A percentile compares a stretch with the other conserved stretches of the same genome.
Evolutionary conservation across 2,329 filamentous ascomycete species (phyloP).

Genomic region (Paramyrothecium roridum): DNA sequence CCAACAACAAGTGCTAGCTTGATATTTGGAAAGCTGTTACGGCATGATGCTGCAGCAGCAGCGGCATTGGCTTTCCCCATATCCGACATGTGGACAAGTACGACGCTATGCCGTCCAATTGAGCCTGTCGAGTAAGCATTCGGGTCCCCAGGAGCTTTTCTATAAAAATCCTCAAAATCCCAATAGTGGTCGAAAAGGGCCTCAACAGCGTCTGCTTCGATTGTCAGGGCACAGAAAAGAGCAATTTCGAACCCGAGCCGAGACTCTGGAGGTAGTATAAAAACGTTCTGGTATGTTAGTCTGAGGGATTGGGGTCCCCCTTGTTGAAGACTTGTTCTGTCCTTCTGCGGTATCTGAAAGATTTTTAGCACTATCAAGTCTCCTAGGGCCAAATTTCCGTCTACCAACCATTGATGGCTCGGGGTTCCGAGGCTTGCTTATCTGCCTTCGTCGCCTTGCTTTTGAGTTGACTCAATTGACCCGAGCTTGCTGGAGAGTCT

Average conservation of each 20-base stretch:
- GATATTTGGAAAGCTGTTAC: constrained; percentile 13
- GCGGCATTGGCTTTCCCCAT: constrained; percentile 26
- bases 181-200: constrained; percentile 21
- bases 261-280: too few species aligned
- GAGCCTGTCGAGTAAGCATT: constrained; percentile 26
- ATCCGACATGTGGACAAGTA: constrained; percentile 21
- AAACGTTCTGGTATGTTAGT: too few species aligned
- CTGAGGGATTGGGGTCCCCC: too few species aligned
- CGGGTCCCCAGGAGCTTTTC: constrained; percentile 17
- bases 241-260: constrained; percentile 20
- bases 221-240: constrained; percentile 21
- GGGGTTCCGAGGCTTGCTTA: too few species aligned
- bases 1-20: constrained; percentile 14
- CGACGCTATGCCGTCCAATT: constrained; percentile 20
- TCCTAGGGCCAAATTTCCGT: too few species aligned
- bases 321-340: too few species aligned
- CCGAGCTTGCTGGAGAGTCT: too few species aligned
- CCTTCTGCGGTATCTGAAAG: too few species aligned
- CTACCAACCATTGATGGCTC: too few species aligned
- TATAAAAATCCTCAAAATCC: constrained; percentile 15
- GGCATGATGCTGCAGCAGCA: constrained; percentile 3
- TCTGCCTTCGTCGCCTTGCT: too few species aligned
- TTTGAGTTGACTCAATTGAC: too few species aligned
- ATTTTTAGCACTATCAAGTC: too few species aligned
- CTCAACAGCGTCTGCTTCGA: constrained; percentile 18